Evolutionary conservation across 345 rosid species (phyloP).

Genomic region (Syzygium grande): DNA sequence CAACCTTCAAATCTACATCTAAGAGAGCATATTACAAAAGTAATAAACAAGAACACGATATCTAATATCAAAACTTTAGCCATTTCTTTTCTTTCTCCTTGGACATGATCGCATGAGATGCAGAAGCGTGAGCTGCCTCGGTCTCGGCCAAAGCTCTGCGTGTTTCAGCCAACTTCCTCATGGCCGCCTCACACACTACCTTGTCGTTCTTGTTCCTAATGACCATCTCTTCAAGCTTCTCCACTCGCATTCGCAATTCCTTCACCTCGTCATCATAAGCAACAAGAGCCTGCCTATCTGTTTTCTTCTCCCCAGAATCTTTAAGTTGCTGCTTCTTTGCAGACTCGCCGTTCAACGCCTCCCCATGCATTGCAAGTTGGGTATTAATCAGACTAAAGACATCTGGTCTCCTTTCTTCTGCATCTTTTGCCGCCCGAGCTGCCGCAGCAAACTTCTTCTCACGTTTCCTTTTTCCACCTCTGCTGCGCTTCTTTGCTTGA

Average conservation of each 20-base stretch:
- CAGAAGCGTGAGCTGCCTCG: constrained; percentile 66
- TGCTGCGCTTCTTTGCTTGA: constrained; percentile 52
- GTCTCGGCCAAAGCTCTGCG: constrained; percentile 54
- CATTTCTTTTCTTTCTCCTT: constrained; percentile 91
- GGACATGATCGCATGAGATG: constrained; percentile 52
- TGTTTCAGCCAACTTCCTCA: constrained; percentile 58
- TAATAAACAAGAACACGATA: not conserved
- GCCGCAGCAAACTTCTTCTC: constrained; percentile 76
- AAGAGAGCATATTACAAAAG: not conserved
- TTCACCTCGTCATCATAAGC: constrained; percentile 70
- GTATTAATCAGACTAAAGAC: constrained; percentile 71
- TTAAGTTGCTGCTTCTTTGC: constrained; percentile 31
- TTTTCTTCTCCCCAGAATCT: constrained; percentile 49
- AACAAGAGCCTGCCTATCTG: constrained; percentile 57
- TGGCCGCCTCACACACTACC: constrained; percentile 67
- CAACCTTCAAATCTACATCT: not conserved
- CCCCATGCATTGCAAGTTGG: constrained; percentile 40
- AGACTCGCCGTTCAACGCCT: constrained; percentile 22
- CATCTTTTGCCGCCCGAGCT: constrained; percentile 49
- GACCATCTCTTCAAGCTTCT: constrained; percentile 78
- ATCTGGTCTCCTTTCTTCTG: constrained; percentile 56
- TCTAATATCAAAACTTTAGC: constrained; percentile 62
- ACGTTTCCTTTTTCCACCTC: constrained; percentile 92
- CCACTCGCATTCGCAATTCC: constrained; percentile 45
- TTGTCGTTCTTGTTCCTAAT: constrained; percentile 73